These are phyloP conservation scores for Selaginella moellendorffii DNA, from an alignment of 75 land plant genomes.

Conservation along the genomic window DNA sequence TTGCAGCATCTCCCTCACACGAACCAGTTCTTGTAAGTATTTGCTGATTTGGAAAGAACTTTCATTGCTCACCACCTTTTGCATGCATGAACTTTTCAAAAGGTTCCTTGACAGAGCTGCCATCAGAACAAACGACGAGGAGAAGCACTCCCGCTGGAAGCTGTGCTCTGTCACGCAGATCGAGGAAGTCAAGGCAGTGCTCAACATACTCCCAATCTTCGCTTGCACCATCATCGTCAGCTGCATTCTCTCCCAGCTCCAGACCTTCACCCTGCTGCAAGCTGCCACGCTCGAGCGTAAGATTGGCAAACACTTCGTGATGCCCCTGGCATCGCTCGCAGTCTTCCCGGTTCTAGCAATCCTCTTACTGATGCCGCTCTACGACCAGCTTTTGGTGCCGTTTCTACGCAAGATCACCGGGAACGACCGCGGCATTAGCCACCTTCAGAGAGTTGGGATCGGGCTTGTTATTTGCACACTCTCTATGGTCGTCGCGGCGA, in stretches of 20 bases:
- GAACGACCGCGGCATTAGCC: neutral
- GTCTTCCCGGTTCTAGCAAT: neutral
- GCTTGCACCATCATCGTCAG: neutral
- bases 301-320: neutral
- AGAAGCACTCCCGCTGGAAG: neutral
- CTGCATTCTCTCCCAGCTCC: conserved; percentile 2
- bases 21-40: neutral
- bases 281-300: neutral
- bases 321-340: neutral
- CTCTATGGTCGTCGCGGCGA: neutral
- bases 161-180: neutral
- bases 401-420: neutral
- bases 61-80: no score
- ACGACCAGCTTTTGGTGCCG: neutral
- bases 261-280: neutral
- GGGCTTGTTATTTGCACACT: neutral
- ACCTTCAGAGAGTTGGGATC: neutral
- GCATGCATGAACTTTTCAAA: no score
- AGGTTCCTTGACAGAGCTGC: conserved; percentile 4
- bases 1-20: neutral
- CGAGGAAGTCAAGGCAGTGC: conserved; percentile 1
- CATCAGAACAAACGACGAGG: neutral
- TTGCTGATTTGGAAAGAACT: neutral
- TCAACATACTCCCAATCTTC: neutral
- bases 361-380: neutral